Base-by-base conservation (phyloP, 2,329 filamentous ascomycete genomes). In the Sarocladium brachiariae region DNA sequence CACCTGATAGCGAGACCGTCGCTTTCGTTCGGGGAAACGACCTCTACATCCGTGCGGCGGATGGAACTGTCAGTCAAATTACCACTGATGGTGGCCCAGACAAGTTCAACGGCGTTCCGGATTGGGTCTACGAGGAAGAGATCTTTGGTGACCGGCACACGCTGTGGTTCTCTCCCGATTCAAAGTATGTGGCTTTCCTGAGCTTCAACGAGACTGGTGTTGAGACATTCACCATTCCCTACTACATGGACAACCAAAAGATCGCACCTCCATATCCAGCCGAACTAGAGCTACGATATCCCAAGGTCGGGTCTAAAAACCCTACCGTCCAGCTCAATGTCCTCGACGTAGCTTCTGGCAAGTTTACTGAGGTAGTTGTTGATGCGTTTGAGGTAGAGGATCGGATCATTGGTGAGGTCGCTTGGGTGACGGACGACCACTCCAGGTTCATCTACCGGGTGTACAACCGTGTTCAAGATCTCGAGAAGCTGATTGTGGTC, bases 141-240 rank as follows among this genome's bases (percentile, higher is more conserved):
- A 64, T 70, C 3, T 87, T 96, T 55, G 68, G 73, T 4, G 81
- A 78, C 2, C 86, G 88, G 56, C 89, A 80, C 53, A 89, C 87
- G 2, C 89, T 91, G 1, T 97, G 92, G 92, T 96, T 90, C 87
- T 91, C 89, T 14, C 80, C 84, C 21, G 89, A 93, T 64, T 90
- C 89, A 34, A 84, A 89, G 59, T 95, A 86, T 62, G 67, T 96
- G 51, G 89, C 92, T 3, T 96, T 95, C 65, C 71, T 97, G 54
- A 84, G 89, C 45, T 96, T 93, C 6, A 91, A 97, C 62, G 82
- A 87, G 69, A 85, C 82, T 0, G 83, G 81, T 1, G 84, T 87
- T 6, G 75, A 73, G 2, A 85, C 81, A 1, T 86, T 80, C 62
- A 80, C 75, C 0, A 73, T 87, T 10, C 80, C 81, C 0, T 86